A percentile compares a stretch with the other conserved stretches of the same genome.
Conservation (phyloP, 1,284 basidiomycete species). For the Ganoderma lingzhi region DNA sequence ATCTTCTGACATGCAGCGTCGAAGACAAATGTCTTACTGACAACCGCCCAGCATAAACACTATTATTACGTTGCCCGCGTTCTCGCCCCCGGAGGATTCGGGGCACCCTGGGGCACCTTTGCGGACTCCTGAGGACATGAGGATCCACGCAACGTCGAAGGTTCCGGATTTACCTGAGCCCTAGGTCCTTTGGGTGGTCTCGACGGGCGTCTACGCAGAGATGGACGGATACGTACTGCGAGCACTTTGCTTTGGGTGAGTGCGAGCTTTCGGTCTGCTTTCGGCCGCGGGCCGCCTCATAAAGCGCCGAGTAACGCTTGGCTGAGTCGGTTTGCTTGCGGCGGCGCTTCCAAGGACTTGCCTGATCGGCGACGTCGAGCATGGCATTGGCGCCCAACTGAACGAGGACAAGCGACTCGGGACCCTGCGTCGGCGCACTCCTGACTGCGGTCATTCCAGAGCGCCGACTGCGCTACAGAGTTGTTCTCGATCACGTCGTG, state of each 20-base stretch:
- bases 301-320: too few relatives aligned
- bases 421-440: neutral
- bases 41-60: neutral
- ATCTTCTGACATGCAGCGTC: neutral
- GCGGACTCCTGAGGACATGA: neutral
- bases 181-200: neutral
- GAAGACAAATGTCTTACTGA: neutral
- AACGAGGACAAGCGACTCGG: neutral
- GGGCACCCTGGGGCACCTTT: neutral
- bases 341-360: neutral
- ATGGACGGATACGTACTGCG: too few relatives aligned
- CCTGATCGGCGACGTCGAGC: slow-evolving; percentile 2
- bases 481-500: neutral
- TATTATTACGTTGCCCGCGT: neutral
- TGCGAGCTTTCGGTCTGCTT: too few relatives aligned
- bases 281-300: too few relatives aligned
- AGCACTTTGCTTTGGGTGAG: too few relatives aligned
- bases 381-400: neutral
- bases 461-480: neutral
- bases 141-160: neutral
- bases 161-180: neutral
- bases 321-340: too few relatives aligned
- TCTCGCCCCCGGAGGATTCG: neutral
- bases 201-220: too few relatives aligned
- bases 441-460: neutral